A percentile compares a stretch with the other conserved stretches of the same genome.
Evolutionary conservation across 225 moss, liverwort and hornwort genomes (phyloP).

Genomic region (Sphagnum contortum): DNA sequence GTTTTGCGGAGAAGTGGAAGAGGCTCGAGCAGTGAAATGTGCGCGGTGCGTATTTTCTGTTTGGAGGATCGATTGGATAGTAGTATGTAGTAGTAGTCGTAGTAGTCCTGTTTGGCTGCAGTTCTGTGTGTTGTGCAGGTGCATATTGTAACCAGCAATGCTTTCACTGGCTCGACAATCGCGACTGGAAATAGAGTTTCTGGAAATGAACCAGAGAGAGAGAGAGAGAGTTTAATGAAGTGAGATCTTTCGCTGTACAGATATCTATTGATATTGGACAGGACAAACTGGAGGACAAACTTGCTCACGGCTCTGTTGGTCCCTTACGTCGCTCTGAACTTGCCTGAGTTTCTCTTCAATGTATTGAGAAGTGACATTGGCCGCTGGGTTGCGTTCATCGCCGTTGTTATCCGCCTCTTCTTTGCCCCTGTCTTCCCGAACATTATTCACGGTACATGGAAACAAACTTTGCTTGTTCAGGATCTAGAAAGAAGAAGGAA

Average conservation of each 20-base stretch:
- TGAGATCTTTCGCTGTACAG: slow-evolving; percentile 15
- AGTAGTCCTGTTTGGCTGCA: no score
- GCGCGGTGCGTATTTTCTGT: no score
- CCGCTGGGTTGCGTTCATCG: slow-evolving; percentile 48
- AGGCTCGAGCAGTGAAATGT: no score
- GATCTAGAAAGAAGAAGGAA: not conserved
- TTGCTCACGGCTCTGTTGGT: slow-evolving; percentile 68
- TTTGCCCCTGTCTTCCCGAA: slow-evolving; percentile 32
- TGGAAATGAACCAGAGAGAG: no score
- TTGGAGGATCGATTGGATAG: no score
- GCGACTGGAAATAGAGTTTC: no score
- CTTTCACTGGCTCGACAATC: no score
- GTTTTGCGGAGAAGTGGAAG: no score
- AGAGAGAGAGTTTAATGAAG: no score
- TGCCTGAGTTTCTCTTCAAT: slow-evolving; percentile 36
- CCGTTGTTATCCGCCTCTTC: slow-evolving; percentile 50
- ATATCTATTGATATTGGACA: slow-evolving; percentile 61
- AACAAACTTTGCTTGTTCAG: not conserved
- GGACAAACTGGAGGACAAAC: slow-evolving; percentile 78
- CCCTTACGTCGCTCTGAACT: slow-evolving; percentile 61
- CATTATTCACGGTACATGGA: slow-evolving; percentile 18
- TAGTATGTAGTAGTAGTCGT: no score
- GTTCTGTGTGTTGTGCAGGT: no score
- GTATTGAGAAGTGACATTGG: slow-evolving; percentile 42
- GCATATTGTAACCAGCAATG: no score